Evolutionary conservation across 176 grass and related monocot genomes (phyloP), one percentile per base, ranked within the genome.

Genomic region (Musa schizocarpa): DNA sequence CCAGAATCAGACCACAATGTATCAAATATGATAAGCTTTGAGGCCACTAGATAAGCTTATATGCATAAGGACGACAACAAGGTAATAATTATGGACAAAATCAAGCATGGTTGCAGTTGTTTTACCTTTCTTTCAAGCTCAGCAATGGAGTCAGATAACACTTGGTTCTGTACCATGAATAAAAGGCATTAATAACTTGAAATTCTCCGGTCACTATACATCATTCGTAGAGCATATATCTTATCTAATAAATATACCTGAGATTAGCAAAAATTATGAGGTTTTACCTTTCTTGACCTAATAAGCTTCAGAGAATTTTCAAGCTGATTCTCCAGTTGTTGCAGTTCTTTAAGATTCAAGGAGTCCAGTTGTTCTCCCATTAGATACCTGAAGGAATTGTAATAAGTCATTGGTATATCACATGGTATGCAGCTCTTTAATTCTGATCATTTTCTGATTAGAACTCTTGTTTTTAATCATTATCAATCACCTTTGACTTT

Each of bases 351-450:
- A 68, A 29, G 65, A 4, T 6, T 68, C 65, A 68, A 68, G 3
- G 65, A 11, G 26, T 68, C 65, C 9, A 68, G 65, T 68, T 68
- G 65, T 34, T 68, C 65, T 68, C 65, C 65, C 65, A 68, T 68
- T 25, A 68, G 65, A 34, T 68, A 23, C 65, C 65, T 68, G 65
- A 61, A 68, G 22, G 12, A 61, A 61, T 61, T 61, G n/a, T 61
- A 43, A 6, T 0, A 43, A 43, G 4, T 43, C 34, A 65, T 25
- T 2, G 25, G 63, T 26, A 65, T 29, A 22, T 27, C 63, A 14
- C 10, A 65, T 6, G n/a, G n/a, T 65, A 25, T 22, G 63, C 11
- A 26, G 25, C 11, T 26, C 63, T 13, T 65, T 22, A 22, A 22
- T 20, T 7, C 14, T 8, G 8, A 51, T 52, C 27, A 17, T 9